Base-by-base conservation (phyloP, 768 basidiomycete species). In the Goffeauzyma gilvescens region DNA sequence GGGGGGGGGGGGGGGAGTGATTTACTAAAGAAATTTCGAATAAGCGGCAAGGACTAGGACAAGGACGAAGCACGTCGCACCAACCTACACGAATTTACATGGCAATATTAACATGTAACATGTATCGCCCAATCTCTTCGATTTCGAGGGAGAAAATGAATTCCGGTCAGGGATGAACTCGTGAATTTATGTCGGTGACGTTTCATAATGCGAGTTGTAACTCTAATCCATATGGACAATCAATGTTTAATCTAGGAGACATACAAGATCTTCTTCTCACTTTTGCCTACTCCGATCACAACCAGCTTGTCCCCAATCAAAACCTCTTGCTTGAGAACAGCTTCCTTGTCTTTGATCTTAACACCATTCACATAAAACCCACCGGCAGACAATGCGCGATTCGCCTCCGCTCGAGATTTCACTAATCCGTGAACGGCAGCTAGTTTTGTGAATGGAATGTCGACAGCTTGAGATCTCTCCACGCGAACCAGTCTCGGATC, bases 361-460 rank as follows among this genome's bases (percentile, higher is more conserved):
- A 53, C 42, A 39, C 76, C 75, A 59, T 90, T 87, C 27, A 81
- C 52, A 57, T 80, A 81, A 12, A 86, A 63, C 7, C 82, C 83
- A 20, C 75, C 74, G 1, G 73, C 69, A 34, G 70, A 58, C 22
- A 80, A 68, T 14, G 84, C 68, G 25, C 71, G 68, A 30, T 70
- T 69, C 1, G 80, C 78, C 33, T 75, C 76, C 45, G 74, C 82
- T 83, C 50, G 13, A 36, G 82, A 84, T 14, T 72, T 53, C 3
- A 70, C 67, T 4, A 85, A 67, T 2, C 73, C 70, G 50, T 76
- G 66, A 32, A 63, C 67, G 3, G 72, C 71, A 3, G 73, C 73
- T 13, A 93, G 63, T 54, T 76, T 80, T 10, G 71, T 62, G 6
- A 86, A 52, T 1, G 76, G 67, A 1, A 67, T 68, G 1, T 65